Percentiles rank a stretch among this genome's conserved stretches.
Conservation (phyloP, 1,139 yeast species). For the Spencermartinsiella ligniputridi region DNA sequence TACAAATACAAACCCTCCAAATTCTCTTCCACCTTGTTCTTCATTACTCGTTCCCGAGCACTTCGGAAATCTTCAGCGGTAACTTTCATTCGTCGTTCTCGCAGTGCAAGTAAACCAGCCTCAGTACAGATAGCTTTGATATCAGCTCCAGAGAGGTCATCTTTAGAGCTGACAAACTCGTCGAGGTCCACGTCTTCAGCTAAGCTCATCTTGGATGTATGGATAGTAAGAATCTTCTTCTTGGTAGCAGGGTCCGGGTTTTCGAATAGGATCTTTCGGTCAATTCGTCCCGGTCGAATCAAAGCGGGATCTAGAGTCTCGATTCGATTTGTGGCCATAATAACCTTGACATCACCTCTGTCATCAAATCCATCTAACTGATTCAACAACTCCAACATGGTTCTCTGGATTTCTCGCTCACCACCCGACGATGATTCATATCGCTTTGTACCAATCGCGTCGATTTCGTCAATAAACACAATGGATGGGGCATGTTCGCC, state of each 20-base stretch:
- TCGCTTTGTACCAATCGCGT: slow-evolving; percentile 97
- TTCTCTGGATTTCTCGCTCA: slow-evolving; percentile 96
- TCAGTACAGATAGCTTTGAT: slow-evolving; percentile 98
- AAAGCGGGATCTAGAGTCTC: slow-evolving; percentile 96
- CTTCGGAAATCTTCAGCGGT: slow-evolving; percentile 90
- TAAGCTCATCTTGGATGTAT: slow-evolving; percentile 91
- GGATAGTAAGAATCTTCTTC: slow-evolving; percentile 88
- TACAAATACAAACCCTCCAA: slow-evolving; percentile 90
- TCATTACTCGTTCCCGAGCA: slow-evolving; percentile 95
- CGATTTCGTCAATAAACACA: slow-evolving; percentile 97
- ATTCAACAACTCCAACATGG: slow-evolving; percentile 94
- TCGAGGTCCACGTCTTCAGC: slow-evolving; percentile 86
- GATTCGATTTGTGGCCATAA: slow-evolving; percentile 97
- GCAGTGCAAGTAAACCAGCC: slow-evolving; percentile 90
- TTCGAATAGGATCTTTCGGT: slow-evolving; percentile 93
- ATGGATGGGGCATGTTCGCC: slow-evolving; percentile 97
- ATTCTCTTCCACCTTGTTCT: slow-evolving; percentile 95
- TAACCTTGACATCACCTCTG: slow-evolving; percentile 96
- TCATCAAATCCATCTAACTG: slow-evolving; percentile 98
- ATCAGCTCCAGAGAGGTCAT: slow-evolving; percentile 96
- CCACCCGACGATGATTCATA: slow-evolving; percentile 96
- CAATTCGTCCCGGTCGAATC: slow-evolving; percentile 98
- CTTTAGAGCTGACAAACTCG: slow-evolving; percentile 85
- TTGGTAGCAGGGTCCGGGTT: slow-evolving; percentile 92
- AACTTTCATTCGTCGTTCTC: slow-evolving; percentile 98